Base-by-base conservation (phyloP, 2,329 filamentous ascomycete species). In the Penicillium sp. region DNA sequence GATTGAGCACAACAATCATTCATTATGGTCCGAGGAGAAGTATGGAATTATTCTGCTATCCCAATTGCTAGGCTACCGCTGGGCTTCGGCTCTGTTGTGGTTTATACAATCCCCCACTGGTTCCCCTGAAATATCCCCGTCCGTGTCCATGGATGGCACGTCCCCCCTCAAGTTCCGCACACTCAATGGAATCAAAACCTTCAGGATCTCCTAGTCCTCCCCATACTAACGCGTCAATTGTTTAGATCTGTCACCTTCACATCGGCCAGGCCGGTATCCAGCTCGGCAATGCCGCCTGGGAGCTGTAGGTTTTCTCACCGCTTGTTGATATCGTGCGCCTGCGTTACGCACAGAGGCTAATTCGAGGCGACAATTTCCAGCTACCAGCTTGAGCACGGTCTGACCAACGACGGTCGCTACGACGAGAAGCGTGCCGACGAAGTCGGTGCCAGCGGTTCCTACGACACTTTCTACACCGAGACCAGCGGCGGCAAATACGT, bases 231-330 rank as follows among this genome's bases (percentile, higher is more conserved):
- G 1, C 30, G 4, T 52, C 23, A 44, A 49, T 45, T 37, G 4
- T 46, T 32, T 61, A 87, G 84, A 81, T 87, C 70, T 82, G 81
- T 68, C 84, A 87, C 73, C 75, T 87, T 64, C 84, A 87, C 70
- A 84, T 87, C 71, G 84, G 84, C 72, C 84, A 87, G 75, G 84
- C 84, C 72, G 84, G 84, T 71, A 80, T 78, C 49, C 84, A 87
- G 78, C 80, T 87, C 53, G 84, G 84, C 64, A 87, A 87, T 75
- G 83, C 80, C 67, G 84, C 84, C 62, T 87, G 84, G 84, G 84
- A 87, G 73, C 78, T 87, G 84, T 87, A 82, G 60, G 83, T 71
- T 49, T 45, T 34, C 52, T 58, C 61, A 68, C 64, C 68, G 62
- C 67, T 65, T 61, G 60, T 66, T 56, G 46, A 54, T 40, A 26